Evolutionary conservation across 495 filamentous ascomycete genomes (phyloP).

Genomic region (Hyaloscypha variabilis): DNA sequence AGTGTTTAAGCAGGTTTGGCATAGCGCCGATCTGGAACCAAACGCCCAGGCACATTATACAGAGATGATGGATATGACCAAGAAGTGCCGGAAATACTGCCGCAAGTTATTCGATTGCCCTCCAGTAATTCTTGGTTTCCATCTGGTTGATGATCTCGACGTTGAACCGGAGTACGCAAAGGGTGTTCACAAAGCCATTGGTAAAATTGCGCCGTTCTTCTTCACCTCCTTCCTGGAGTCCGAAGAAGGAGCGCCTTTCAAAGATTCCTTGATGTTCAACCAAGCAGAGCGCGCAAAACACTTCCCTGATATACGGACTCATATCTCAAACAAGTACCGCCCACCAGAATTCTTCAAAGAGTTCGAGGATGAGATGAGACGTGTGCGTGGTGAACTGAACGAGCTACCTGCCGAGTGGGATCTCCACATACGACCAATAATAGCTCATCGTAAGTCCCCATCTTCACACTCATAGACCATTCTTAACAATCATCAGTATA

Average conservation of each 20-base stretch:
- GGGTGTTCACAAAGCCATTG: slow-evolving; percentile 12
- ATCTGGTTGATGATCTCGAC: slow-evolving; percentile 19
- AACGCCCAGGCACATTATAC: slow-evolving; percentile 38
- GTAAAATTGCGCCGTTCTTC: slow-evolving; percentile 17
- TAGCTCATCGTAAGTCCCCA: slow-evolving; percentile 38
- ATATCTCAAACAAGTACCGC: slow-evolving; percentile 37
- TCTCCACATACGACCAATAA: slow-evolving; percentile 40
- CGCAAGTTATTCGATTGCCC: slow-evolving; percentile 9
- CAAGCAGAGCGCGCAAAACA: slow-evolving; percentile 38
- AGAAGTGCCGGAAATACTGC: slow-evolving; percentile 21
- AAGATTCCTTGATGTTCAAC: slow-evolving; percentile 41
- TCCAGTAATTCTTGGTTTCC: background rate
- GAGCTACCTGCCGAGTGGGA: slow-evolving; percentile 40
- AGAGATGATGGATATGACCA: slow-evolving; percentile 38
- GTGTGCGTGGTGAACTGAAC: slow-evolving; percentile 28
- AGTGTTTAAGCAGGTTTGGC: slow-evolving; percentile 48
- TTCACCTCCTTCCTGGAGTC: slow-evolving; percentile 35
- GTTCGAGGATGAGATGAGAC: slow-evolving; percentile 34
- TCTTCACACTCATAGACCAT: background rate
- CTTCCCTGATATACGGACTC: slow-evolving; percentile 36
- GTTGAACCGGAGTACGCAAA: slow-evolving; percentile 17
- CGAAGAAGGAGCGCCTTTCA: slow-evolving; percentile 35
- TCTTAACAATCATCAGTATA: slow-evolving; percentile 27
- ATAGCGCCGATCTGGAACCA: slow-evolving; percentile 45
- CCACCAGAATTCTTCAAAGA: slow-evolving; percentile 41